Evolutionary conservation across 306 rosid genomes (phyloP).

Genomic region (Trifolium fragiferum): DNA sequence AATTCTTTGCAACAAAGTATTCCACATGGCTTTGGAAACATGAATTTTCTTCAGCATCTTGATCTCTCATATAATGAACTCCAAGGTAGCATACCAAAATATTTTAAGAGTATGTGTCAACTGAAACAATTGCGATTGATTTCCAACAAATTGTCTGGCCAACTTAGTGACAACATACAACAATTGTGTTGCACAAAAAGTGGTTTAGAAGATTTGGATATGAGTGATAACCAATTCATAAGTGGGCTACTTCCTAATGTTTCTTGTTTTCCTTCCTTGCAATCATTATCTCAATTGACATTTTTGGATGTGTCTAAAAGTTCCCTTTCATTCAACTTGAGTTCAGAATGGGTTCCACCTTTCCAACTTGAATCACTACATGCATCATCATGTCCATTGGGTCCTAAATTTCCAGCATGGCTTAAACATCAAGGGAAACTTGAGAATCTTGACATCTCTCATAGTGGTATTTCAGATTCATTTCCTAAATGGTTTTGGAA

Average conservation of each 20-base stretch:
- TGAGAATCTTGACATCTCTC: not conserved
- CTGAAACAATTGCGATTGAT: not conserved
- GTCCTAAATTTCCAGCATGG: not conserved
- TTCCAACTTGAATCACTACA: not conserved
- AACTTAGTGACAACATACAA: too few species aligned
- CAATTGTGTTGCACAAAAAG: too few species aligned
- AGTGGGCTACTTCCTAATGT: too few species aligned
- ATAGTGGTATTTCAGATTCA: too few species aligned
- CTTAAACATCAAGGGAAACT: not conserved
- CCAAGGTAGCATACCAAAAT: slow-evolving; percentile 25
- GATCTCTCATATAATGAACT: too few species aligned
- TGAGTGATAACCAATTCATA: too few species aligned
- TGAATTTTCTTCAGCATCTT: too few species aligned
- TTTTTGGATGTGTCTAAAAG: not conserved
- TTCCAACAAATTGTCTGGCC: slow-evolving; percentile 29
- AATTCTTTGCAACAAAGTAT: too few species aligned
- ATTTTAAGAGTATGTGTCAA: slow-evolving; percentile 14
- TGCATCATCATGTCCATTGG: not conserved
- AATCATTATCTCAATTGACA: not conserved
- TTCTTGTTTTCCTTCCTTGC: too few species aligned
- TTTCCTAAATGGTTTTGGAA: too few species aligned
- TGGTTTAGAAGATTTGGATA: too few species aligned
- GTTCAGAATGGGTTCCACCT: not conserved
- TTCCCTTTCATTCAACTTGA: not conserved
- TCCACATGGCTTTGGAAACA: too few species aligned